Base-by-base conservation (phyloP, 2,329 filamentous ascomycete species). In the Macrophomina pseudophaseolina region DNA sequence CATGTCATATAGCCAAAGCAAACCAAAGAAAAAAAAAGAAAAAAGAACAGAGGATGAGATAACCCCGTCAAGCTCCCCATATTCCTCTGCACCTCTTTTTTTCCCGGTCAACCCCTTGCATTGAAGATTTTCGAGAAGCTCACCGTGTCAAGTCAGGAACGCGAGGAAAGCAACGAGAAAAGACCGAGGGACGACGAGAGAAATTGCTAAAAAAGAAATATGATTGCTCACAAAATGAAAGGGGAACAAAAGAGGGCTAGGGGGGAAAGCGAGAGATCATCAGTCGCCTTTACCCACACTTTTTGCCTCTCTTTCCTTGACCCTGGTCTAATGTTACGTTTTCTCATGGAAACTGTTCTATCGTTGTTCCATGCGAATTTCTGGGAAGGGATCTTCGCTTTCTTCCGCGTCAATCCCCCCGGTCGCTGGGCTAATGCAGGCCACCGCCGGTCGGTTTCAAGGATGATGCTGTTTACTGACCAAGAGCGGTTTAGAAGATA, bases 1-100 rank as follows among this genome's bases (percentile, higher is more conserved):
- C 56, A 60, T 60, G 40, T 60, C 56, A 60, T 16, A 60, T 60
- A 60, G 40, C 56, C 16, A 52, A 28, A 44, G 35, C 35, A 38
- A 38, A 12, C 6, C 6, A 38, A 38, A 38, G 4, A 38, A 7
- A 12, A 60, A 32, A 23, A 12, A 38, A 38, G 4, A 38, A 38
- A 12, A 38, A 38, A 4, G 4, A 38, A 38, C 35, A 12, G 48
- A 44, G 56, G 56, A 60, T 60, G 42, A 44, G 40, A 44, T 44
- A 48, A 44, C 56, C 56, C 56, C 33, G 16, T 40, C 40, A 35
- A 40, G n/a, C 56, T 35, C 42, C 56, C 30, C 42, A 28, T 33
- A 32, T 23, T 48, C 23, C 9, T 23, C 14, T 38, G 32, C 23
- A 23, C 23, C 23, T 23, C 23, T 28, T 23, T 40, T 46, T 33